These are phyloP conservation scores for Rhizomucor pusillus DNA, from an alignment of 371 early-diverging fungal genomes.

Conservation along the genomic window DNA sequence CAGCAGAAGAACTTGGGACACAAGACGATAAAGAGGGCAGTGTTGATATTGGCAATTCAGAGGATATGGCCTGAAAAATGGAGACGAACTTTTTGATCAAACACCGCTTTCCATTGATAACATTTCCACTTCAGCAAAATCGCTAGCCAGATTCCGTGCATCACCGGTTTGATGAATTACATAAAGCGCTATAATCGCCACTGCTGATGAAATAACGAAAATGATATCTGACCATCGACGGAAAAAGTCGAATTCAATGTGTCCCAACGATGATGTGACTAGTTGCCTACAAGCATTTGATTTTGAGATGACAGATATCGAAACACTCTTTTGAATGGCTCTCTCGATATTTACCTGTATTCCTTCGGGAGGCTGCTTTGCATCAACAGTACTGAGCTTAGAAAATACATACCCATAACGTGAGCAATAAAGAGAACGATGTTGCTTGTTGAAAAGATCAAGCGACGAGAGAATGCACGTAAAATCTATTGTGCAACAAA, in stretches of 20 bases:
- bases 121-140: conserved; percentile 39
- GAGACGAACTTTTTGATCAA: too few species aligned
- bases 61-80: conserved; percentile 5
- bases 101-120: neutral
- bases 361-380: conserved; percentile 82
- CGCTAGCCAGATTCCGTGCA: conserved; percentile 29
- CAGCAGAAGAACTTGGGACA: neutral
- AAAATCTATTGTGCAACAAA: conserved; percentile 48
- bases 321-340: too few species aligned
- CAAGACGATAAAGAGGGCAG: conserved; percentile 6
- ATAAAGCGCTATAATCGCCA: conserved; percentile 64
- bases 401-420: conserved; percentile 91
- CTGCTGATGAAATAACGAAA: conserved; percentile 75
- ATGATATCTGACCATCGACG: conserved; percentile 93
- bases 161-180: conserved; percentile 67
- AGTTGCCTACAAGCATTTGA: conserved; percentile 49
- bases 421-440: conserved; percentile 79
- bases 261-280: conserved; percentile 73
- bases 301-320: conserved; percentile 3
- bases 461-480: conserved; percentile 57
- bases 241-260: conserved; percentile 86
- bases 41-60: conserved; percentile 19
- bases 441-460: conserved; percentile 60
- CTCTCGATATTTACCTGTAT: conserved; percentile 53
- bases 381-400: conserved; percentile 88